Evolutionary conservation across 495 filamentous ascomycete genomes (phyloP).

Genomic region (Aspergillus egyptiacus): DNA sequence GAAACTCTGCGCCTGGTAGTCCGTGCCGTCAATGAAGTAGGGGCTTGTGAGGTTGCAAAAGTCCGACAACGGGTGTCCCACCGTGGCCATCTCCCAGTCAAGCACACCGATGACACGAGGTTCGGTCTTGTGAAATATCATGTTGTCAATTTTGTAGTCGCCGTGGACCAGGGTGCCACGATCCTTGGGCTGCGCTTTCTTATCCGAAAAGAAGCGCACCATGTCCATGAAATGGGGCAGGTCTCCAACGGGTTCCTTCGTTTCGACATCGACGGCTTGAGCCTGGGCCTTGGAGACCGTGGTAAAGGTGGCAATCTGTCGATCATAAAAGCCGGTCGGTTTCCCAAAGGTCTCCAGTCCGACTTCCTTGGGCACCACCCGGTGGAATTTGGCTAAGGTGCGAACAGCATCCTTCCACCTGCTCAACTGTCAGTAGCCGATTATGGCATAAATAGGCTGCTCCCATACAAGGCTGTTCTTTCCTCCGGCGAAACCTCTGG

Average conservation of each 20-base stretch:
- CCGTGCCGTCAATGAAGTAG: slow-evolving; percentile 48
- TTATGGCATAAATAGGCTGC: not conserved
- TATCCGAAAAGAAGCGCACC: slow-evolving; percentile 67
- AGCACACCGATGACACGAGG: slow-evolving; percentile 86
- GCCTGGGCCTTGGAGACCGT: slow-evolving; percentile 76
- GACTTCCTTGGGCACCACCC: slow-evolving; percentile 58
- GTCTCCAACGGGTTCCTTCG: slow-evolving; percentile 65
- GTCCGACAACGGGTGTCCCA: slow-evolving; percentile 89
- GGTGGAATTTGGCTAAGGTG: slow-evolving; percentile 82
- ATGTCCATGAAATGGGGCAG: slow-evolving; percentile 79
- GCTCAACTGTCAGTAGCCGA: slow-evolving; percentile 13
- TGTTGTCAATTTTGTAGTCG: slow-evolving; percentile 97
- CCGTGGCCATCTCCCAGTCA: slow-evolving; percentile 97
- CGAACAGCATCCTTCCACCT: slow-evolving; percentile 79
- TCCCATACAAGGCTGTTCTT: slow-evolving; percentile 58
- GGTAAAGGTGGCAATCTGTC: slow-evolving; percentile 77
- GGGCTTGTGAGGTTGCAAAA: slow-evolving; percentile 73
- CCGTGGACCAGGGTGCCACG: slow-evolving; percentile 79
- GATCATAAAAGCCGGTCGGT: slow-evolving; percentile 70
- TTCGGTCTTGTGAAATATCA: slow-evolving; percentile 88
- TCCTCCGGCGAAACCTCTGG: slow-evolving; percentile 65
- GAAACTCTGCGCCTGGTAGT: slow-evolving; percentile 46
- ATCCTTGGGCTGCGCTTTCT: slow-evolving; percentile 64
- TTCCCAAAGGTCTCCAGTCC: slow-evolving; percentile 70
- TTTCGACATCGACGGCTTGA: slow-evolving; percentile 66